Base-by-base conservation (phyloP, 108 stramenopile species). In the Skeletonema grethae region DNA sequence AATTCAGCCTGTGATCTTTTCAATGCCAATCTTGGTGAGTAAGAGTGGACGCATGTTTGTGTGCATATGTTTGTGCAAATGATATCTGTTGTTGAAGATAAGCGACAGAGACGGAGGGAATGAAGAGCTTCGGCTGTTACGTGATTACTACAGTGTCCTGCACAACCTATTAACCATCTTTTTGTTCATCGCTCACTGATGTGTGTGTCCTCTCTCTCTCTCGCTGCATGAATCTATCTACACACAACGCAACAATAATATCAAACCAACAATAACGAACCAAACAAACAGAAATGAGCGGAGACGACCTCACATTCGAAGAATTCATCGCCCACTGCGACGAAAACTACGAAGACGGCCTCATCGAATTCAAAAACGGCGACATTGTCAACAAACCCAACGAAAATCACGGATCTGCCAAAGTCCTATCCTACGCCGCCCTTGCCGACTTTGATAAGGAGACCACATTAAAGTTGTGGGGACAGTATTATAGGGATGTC, bases 401-500 rank as follows among this genome's bases (percentile, higher is more conserved):
- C n/a, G 91, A 92, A 73, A 96, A 96, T 59, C 92, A 87, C 53
- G 92, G 91, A 64, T 87, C 88, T 61, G 89, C 88, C 32, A 93
- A 96, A 57, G 59, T 96, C 10, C 73, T 96, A 28, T 85, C 84
- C 41, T 96, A 91, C 67, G 95, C 92, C 0, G 92, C 92, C 9
- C 77, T 96, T 15, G 87, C 88, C 8, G 63, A 78, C 7, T 78
- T 96, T 76, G 89, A 92, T 69, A 92, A 93, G 83, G 92, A 90
- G 4, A 86, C 82, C 34, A 91, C 91, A 36, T 65, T 92, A 35
- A 89, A 90, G 84, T 82, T 87, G 73, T 95, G 90, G 91, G 94
- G 91, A 64, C 88, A 92, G 69, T 89, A 93, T 45, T 95, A 95
- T 80, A 77, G 89, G 73, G 94, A 95, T 39, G 94, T 95, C 32